Evolutionary conservation across 441 rosid genomes (phyloP), one percentile per base, ranked within the genome.

Genomic region (Erysimum pusillum): DNA sequence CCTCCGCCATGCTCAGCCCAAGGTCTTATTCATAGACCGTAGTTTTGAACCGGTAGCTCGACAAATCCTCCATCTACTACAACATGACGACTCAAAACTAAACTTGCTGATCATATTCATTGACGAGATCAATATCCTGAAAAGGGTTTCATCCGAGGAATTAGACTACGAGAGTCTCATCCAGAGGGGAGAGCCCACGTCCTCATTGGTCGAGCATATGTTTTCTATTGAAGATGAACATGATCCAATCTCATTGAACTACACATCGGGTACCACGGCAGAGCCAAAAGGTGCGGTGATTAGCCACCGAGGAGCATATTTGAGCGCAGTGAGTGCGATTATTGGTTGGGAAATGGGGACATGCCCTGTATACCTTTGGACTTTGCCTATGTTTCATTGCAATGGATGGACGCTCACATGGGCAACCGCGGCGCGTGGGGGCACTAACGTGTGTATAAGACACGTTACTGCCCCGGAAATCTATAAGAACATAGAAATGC

Each of bases 341-440:
- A 80, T 89, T 6, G 86, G 91, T 1, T 89, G 91, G 89, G 87
- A 85, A 80, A 88, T 89, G 87, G 87, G 87, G 15, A 79, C 5
- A 3, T 89, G 65, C n/a, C 88, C 91, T 0, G 86, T 89, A 1
- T 89, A 89, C 20, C 73, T 91, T 1, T 91, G 94, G 94, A 78
- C 92, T 3, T 85, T 91, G 0, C 97, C 92, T 0, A 89, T 89
- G 97, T 91, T 85, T 76, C 97, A 91, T 20, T 86, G 90, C 73
- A 88, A 91, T 54, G 97, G 94, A 0, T 89, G 97, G 97, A 85
- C 91, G 0, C 81, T 91, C 77, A 80, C 92, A 0, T 91, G 97
- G 94, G 87, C 87, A 1, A 11, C 79, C 2, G 92, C 94, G 0
- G 92, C 97, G 0, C 86, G 92, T 0, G 97, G 97, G 1, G 94